Evolutionary conservation across 331 rosid species (phyloP).

Genomic region (Malus hybrid): DNA sequence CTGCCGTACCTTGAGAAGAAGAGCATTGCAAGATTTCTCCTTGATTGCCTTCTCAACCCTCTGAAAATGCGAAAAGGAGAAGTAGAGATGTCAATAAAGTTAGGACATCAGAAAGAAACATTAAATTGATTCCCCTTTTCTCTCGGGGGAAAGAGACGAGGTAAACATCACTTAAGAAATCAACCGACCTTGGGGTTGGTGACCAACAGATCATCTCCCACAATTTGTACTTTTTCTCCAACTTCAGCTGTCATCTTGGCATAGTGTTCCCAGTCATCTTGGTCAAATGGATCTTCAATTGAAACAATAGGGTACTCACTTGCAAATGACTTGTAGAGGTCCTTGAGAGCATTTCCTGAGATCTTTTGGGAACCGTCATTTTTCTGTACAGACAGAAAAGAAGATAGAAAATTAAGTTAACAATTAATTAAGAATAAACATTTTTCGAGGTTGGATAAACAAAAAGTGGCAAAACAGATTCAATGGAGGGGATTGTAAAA

Average conservation of each 20-base stretch:
- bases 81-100: not conserved
- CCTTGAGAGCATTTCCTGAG: conserved; percentile 69
- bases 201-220: conserved; percentile 97
- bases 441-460: not conserved
- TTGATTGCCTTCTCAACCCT: conserved; percentile 96
- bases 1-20: conserved; percentile 67
- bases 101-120: not conserved
- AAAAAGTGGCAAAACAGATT: not conserved
- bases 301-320: conserved; percentile 88
- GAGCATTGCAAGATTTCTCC: conserved; percentile 83
- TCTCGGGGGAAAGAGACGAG: not conserved
- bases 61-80: conserved; percentile 27
- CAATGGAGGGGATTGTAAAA: not conserved
- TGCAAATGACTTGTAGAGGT: conserved; percentile 87
- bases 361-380: conserved; percentile 83
- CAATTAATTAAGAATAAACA: no score
- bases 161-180: not conserved
- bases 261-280: conserved; percentile 98
- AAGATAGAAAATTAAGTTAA: not conserved
- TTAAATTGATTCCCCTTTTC: not conserved
- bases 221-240: conserved; percentile 78
- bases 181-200: conserved; percentile 86
- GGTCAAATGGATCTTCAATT: conserved; percentile 96
- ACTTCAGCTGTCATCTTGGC: conserved; percentile 69
- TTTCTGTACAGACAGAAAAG: conserved; percentile 38